phyloP scores from a whole-genome alignment of 305 asterid species.

The Andrographis paniculata region DNA sequence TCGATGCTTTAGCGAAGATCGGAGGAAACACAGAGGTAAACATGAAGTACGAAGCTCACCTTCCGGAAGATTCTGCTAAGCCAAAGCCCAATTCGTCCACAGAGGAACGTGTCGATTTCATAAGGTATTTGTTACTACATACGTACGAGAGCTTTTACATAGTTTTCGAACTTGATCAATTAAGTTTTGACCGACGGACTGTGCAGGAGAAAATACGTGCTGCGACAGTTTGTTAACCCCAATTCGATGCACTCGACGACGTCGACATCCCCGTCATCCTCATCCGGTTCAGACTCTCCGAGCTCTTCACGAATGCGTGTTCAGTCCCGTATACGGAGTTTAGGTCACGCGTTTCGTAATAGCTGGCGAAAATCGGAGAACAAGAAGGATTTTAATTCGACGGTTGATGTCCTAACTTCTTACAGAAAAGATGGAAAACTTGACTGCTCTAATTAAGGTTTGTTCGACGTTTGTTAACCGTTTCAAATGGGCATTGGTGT shows the following conservation, averaged over 20 bases:
- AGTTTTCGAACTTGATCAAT: constrained; percentile 15
- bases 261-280: constrained; percentile 36
- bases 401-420: constrained; percentile 36
- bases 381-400: constrained; percentile 60
- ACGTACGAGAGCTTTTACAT: neutral
- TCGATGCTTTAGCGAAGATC: constrained; percentile 60
- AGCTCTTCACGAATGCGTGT: constrained; percentile 34
- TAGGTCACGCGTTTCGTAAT: constrained; percentile 73
- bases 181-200: neutral
- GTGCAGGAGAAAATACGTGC: constrained; percentile 71
- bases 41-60: constrained; percentile 66
- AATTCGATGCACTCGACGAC: constrained; percentile 36
- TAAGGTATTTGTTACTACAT: constrained; percentile 36
- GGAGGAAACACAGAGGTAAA: constrained; percentile 81
- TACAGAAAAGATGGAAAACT: neutral
- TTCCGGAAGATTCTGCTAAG: constrained; percentile 50
- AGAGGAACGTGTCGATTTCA: constrained; percentile 82
- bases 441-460: neutral
- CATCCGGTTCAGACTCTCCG: constrained; percentile 23
- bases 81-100: constrained; percentile 68
- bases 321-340: constrained; percentile 42
- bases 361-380: constrained; percentile 75
- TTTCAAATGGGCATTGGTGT: too few species aligned
- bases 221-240: constrained; percentile 42
- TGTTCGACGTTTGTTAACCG: too few species aligned